Conservation (phyloP, 345 rosid genomes). For the Mallotus nudiflorus region DNA sequence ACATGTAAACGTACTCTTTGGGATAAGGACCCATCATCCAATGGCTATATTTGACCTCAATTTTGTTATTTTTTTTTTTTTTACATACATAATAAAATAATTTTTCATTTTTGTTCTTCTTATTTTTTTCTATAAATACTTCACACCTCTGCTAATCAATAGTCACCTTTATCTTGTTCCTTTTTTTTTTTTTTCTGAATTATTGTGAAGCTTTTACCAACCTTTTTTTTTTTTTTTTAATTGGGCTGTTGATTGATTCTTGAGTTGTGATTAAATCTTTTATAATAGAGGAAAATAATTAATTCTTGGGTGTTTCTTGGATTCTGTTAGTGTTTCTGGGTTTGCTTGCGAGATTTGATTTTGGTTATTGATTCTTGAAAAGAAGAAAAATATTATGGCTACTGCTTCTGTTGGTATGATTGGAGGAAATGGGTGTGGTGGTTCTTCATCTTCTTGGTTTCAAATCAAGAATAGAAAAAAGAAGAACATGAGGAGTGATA, state of each 20-base stretch:
- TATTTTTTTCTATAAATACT: too few relatives aligned
- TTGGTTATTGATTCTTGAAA: neutral
- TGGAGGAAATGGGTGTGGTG: constrained; percentile 46
- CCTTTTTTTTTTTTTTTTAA: too few relatives aligned
- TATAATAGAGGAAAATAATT: neutral
- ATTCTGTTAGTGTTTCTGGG: too few relatives aligned
- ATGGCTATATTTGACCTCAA: neutral
- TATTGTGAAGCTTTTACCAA: neutral
- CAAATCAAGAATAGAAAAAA: constrained; percentile 35
- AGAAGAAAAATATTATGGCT: constrained; percentile 17
- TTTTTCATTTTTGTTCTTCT: neutral
- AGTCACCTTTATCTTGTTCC: neutral
- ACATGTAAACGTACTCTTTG: neutral
- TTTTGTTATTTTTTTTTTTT: too few relatives aligned
- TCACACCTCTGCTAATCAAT: neutral
- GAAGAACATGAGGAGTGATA: constrained; percentile 36
- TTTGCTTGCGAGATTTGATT: too few relatives aligned
- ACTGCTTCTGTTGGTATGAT: constrained; percentile 34
- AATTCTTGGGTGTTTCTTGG: neutral
- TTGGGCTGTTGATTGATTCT: neutral
- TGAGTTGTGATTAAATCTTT: neutral
- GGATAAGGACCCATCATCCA: constrained; percentile 17
- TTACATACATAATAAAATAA: too few relatives aligned
- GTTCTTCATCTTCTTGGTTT: constrained; percentile 47
- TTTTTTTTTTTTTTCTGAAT: neutral